Percentiles rank a stretch among this genome's conserved stretches.
These are phyloP conservation scores for Mycena sp. DNA, from an alignment of 1,284 basidiomycete species.

Conservation along the genomic window DNA sequence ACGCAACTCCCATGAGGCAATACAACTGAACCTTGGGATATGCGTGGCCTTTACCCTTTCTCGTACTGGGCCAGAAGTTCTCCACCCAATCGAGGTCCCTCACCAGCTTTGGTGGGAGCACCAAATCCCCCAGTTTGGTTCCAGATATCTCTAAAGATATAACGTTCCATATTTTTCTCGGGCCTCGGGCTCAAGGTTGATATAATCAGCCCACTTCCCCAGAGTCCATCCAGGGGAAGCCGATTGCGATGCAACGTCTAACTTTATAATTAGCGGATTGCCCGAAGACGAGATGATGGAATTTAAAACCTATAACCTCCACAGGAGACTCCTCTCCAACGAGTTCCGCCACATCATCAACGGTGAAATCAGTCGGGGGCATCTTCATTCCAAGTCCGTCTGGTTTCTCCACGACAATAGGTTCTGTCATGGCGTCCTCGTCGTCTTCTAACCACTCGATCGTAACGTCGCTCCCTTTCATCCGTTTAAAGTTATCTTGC, in stretches of 20 bases:
- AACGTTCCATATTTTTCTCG: constrained; percentile 88
- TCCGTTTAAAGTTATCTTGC: constrained; percentile 68
- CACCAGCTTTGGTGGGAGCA: constrained; percentile 87
- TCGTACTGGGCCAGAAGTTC: constrained; percentile 87
- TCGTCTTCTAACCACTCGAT: constrained; percentile 79
- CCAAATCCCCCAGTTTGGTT: constrained; percentile 76
- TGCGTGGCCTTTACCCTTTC: constrained; percentile 74
- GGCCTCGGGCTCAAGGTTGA: constrained; percentile 66
- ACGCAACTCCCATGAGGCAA: constrained; percentile 87
- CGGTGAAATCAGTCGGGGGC: constrained; percentile 73
- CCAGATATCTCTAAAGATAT: constrained; percentile 90
- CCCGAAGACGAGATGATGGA: constrained; percentile 2
- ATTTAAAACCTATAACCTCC: constrained; percentile 88
- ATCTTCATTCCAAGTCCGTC: constrained; percentile 89
- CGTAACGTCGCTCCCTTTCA: constrained; percentile 72
- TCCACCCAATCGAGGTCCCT: constrained; percentile 97
- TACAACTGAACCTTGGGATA: constrained; percentile 98
- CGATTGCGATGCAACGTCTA: constrained; percentile 87
- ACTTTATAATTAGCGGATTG: constrained; percentile 17
- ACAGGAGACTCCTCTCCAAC: constrained; percentile 83
- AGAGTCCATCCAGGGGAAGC: constrained; percentile 88
- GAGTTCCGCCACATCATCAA: constrained; percentile 82
- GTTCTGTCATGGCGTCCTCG: constrained; percentile 76
- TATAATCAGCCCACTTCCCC: constrained; percentile 91
- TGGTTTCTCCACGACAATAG: constrained; percentile 77